These are phyloP conservation scores for Platanus orientalis DNA, from an alignment of 164 flowering plant species.

Conservation along the genomic window DNA sequence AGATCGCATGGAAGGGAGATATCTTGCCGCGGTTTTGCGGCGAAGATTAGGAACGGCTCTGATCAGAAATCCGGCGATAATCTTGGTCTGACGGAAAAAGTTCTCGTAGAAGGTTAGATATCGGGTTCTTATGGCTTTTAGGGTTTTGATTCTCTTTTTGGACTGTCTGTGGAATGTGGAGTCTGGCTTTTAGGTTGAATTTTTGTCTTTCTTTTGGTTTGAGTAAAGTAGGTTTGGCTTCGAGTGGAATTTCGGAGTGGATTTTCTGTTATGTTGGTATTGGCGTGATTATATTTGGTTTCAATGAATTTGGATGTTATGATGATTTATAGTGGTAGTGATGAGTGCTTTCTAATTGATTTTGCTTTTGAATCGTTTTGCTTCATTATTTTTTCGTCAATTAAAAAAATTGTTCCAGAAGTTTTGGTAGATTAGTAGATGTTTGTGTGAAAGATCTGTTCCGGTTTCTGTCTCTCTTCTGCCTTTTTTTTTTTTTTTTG, in stretches of 20 bases:
- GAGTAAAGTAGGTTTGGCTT: slow-evolving; percentile 1
- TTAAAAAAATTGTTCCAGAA: too few species aligned
- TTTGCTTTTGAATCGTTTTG: neutral
- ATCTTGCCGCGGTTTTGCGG: neutral
- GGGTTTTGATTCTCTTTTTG: neutral
- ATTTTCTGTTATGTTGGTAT: slow-evolving; percentile 9
- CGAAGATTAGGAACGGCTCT: slow-evolving; percentile 6
- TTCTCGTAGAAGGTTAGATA: slow-evolving; percentile 15
- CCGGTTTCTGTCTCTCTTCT: neutral
- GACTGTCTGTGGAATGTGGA: neutral
- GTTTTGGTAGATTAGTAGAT: neutral
- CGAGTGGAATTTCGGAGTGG: neutral
- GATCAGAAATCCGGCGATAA: slow-evolving; percentile 16
- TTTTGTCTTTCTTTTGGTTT: slow-evolving; percentile 11
- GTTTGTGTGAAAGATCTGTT: neutral
- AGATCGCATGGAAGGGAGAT: slow-evolving; percentile 12
- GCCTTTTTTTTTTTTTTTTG: neutral
- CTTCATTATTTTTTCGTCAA: neutral
- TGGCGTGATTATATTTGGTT: slow-evolving; percentile 12
- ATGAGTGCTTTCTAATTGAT: neutral
- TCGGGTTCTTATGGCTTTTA: neutral
- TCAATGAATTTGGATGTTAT: slow-evolving; percentile 7
- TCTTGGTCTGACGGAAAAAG: neutral
- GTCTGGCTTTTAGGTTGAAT: slow-evolving; percentile 1
- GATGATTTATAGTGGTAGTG: slow-evolving; percentile 12